Conservation (phyloP, 306 rosid genomes). For the Glycine tomentella region DNA sequence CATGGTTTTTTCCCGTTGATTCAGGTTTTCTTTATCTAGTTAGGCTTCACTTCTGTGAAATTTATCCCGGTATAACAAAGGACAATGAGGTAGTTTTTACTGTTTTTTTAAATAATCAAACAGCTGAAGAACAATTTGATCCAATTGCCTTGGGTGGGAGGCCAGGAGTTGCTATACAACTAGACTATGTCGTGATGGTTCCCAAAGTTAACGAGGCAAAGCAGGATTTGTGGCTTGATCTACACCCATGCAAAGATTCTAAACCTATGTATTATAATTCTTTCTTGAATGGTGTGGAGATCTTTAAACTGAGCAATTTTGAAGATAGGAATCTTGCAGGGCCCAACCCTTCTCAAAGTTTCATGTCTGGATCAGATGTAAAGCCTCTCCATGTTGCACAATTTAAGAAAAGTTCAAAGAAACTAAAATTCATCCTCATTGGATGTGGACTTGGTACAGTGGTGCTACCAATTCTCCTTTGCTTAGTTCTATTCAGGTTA, state of each 20-base stretch:
- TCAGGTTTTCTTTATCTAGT: slow-evolving; percentile 58
- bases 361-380: neutral
- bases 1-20: slow-evolving; percentile 54
- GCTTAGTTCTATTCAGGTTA: slow-evolving; percentile 5
- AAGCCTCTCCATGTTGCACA: neutral
- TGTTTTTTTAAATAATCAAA: slow-evolving; percentile 40
- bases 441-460: slow-evolving; percentile 24
- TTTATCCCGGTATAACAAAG: rapidly evolving
- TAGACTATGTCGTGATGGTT: slow-evolving; percentile 44
- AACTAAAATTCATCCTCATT: neutral
- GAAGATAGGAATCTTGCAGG: neutral
- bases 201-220: slow-evolving; percentile 38
- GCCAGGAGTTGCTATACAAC: slow-evolving; percentile 38
- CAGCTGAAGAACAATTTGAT: slow-evolving; percentile 22
- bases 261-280: slow-evolving; percentile 12
- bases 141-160: slow-evolving; percentile 18
- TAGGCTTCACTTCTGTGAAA: slow-evolving; percentile 67
- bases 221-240: slow-evolving; percentile 54
- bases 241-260: slow-evolving; percentile 7
- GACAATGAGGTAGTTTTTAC: slow-evolving; percentile 29
- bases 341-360: no score
- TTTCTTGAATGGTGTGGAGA: slow-evolving; percentile 53
- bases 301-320: slow-evolving; percentile 41
- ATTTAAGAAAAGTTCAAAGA: neutral
- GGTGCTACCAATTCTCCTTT: slow-evolving; percentile 26